A percentile compares a stretch with the other conserved stretches of the same genome.
Evolutionary conservation across 495 filamentous ascomycete genomes (phyloP).

Genomic region (Penicillium atrosanguineum): DNA sequence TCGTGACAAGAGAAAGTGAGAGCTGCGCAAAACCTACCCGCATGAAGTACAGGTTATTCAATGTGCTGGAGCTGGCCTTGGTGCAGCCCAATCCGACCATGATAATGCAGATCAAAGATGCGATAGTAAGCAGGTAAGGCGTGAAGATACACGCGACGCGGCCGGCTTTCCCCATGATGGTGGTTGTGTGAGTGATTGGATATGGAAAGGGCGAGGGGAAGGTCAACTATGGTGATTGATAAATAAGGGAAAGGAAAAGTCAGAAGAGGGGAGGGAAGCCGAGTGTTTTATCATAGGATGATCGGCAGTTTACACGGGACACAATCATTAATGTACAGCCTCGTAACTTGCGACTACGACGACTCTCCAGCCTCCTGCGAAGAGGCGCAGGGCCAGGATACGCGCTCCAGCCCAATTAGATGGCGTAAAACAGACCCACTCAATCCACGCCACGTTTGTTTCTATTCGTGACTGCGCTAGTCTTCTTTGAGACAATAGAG

Average conservation of each 20-base stretch:
- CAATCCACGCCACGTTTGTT: constrained; percentile 23
- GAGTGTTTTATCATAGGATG: constrained; percentile 13
- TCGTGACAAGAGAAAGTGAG: not conserved
- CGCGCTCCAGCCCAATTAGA: constrained; percentile 14
- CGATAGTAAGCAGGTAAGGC: constrained; percentile 74
- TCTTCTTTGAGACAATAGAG: not conserved
- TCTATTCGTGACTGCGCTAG: constrained; percentile 27
- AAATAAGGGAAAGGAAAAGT: not conserved
- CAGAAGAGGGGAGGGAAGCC: constrained; percentile 6
- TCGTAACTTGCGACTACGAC: constrained; percentile 1
- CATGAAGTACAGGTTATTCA: constrained; percentile 68
- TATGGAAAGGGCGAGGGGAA: not conserved
- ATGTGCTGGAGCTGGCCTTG: constrained; percentile 51
- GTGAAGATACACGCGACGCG: constrained; percentile 77
- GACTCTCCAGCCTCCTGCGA: constrained; percentile 20
- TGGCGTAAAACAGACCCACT: not conserved
- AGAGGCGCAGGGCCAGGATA: constrained; percentile 21
- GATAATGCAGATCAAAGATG: constrained; percentile 67
- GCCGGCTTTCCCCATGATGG: constrained; percentile 68
- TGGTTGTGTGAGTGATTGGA: not conserved
- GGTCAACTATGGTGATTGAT: constrained; percentile 1
- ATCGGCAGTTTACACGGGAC: constrained; percentile 3
- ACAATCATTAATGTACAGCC: constrained; percentile 5
- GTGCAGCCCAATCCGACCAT: constrained; percentile 72
- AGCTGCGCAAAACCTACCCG: constrained; percentile 43